Evolutionary conservation across 2,329 filamentous ascomycete genomes (phyloP).

Genomic region (Sporothrix globosa): DNA sequence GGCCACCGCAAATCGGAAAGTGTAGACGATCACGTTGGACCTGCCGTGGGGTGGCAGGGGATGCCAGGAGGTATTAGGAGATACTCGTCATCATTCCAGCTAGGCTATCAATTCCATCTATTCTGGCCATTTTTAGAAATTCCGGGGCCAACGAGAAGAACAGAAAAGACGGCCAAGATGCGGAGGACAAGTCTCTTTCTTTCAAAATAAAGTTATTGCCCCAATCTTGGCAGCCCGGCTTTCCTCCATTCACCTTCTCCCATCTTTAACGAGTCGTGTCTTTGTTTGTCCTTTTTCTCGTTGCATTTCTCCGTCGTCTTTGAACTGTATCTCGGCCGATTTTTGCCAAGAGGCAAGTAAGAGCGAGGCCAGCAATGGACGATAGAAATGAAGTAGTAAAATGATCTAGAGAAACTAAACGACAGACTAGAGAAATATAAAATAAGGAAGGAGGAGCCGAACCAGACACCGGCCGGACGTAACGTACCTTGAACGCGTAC

Average conservation of each 20-base stretch:
- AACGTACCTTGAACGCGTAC: constrained; percentile 29
- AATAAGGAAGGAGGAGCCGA: not conserved
- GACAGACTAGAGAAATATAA: not conserved
- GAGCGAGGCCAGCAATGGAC: not conserved
- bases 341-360: not conserved
- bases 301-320: not conserved
- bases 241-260: not conserved
- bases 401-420: not conserved
- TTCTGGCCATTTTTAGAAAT: constrained; percentile 9
- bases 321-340: not conserved
- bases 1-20: not conserved
- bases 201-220: constrained; percentile 15
- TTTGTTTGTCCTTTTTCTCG: not conserved
- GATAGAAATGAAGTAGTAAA: not conserved
- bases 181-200: not conserved
- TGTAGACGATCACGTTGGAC: not conserved
- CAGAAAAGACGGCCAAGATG: not conserved
- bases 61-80: no score
- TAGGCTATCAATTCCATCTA: constrained; percentile 25
- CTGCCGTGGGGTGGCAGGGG: constrained; percentile 13
- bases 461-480: not conserved
- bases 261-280: not conserved
- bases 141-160: not conserved
- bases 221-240: constrained; percentile 14
- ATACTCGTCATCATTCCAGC: constrained; percentile 26